A percentile compares a stretch with the other conserved stretches of the same genome.
Conservation (phyloP, 441 rosid species). For the Rhodomyrtus psidioides region DNA sequence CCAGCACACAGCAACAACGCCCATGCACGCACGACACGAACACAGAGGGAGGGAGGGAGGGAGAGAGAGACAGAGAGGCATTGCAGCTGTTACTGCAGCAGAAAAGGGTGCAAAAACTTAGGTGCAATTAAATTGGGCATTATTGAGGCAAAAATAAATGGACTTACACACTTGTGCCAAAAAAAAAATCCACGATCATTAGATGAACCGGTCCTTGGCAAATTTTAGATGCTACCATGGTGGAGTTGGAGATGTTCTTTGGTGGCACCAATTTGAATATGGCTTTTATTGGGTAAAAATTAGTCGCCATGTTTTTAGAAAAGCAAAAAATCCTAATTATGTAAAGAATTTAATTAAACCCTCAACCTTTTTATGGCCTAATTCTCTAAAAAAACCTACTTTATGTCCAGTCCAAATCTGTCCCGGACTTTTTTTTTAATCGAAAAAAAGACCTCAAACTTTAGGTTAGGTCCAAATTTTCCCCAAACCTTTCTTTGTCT, state of each 20-base stretch:
- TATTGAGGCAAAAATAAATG: background rate
- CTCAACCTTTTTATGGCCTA: background rate
- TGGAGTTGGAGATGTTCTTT: background rate
- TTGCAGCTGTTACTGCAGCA: background rate
- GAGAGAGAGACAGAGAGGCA: background rate
- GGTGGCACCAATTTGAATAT: background rate
- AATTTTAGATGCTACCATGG: background rate
- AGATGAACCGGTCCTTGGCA: background rate
- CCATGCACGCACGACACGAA: background rate
- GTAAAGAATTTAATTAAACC: fast-evolving
- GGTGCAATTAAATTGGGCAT: background rate
- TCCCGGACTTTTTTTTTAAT: too few relatives aligned
- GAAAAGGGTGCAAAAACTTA: background rate
- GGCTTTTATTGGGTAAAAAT: background rate
- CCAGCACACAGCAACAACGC: background rate
- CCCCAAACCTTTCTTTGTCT: too few relatives aligned
- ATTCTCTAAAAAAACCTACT: too few relatives aligned
- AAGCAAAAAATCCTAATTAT: background rate
- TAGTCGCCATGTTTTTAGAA: background rate
- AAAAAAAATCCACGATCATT: background rate
- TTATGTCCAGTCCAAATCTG: too few relatives aligned
- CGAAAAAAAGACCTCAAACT: too few relatives aligned
- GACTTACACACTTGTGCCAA: background rate
- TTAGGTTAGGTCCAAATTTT: too few relatives aligned
- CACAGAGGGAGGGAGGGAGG: background rate